Conservation (phyloP, 805 yeast genomes). For the Metschnikowia anglica region DNA sequence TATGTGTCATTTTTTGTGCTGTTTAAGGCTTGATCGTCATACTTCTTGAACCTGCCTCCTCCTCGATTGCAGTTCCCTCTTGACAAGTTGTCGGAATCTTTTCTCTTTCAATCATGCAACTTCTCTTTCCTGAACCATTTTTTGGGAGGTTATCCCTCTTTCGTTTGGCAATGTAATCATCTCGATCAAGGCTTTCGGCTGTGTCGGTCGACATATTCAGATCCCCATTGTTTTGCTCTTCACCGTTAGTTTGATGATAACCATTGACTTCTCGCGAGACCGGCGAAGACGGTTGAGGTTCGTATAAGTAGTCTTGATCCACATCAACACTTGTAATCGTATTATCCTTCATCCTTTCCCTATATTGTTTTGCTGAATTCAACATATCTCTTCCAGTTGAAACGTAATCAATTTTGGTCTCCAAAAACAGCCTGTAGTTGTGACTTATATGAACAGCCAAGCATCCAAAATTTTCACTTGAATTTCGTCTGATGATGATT, state of each 20-base stretch:
- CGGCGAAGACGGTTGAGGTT: constrained; percentile 28
- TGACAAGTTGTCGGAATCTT: neutral
- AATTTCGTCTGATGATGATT: constrained; percentile 31
- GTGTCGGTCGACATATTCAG: neutral
- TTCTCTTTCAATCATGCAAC: constrained; percentile 2
- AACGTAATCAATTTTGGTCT: constrained; percentile 26
- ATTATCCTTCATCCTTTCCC: constrained; percentile 12
- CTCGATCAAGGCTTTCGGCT: neutral
- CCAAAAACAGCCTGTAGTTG: constrained; percentile 30
- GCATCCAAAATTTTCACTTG: constrained; percentile 26
- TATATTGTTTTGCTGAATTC: constrained; percentile 7
- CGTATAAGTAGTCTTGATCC: constrained; percentile 10
- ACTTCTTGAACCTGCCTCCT: neutral
- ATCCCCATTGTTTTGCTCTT: neutral
- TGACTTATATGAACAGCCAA: constrained; percentile 33
- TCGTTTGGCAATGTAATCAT: constrained; percentile 13
- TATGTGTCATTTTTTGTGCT: neutral
- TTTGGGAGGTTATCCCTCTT: constrained; percentile 20
- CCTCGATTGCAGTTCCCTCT: constrained; percentile 3
- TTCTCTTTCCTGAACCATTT: constrained; percentile 1
- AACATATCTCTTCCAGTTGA: constrained; percentile 25
- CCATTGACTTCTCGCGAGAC: constrained; percentile 13
- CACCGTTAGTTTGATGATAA: neutral
- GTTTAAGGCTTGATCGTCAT: neutral
- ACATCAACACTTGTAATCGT: constrained; percentile 23